Percentiles rank a stretch among this genome's conserved stretches.
Conservation (phyloP, 495 filamentous ascomycete species). For the Hypomontagnella monticulosa region DNA sequence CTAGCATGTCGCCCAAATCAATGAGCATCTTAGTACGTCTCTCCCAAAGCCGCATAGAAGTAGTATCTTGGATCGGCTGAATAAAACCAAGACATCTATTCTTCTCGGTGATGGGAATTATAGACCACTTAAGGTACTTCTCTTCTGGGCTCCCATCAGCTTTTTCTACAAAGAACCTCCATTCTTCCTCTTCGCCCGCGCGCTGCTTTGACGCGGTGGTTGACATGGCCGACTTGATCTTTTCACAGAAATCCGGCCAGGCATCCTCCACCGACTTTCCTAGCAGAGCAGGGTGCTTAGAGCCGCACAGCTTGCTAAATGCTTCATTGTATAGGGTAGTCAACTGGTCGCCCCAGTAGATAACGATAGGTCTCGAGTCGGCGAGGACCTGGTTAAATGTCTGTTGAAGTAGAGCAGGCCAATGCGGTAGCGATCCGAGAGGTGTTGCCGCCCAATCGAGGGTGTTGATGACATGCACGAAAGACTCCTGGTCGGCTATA, state of each 20-base stretch:
- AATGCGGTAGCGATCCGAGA: slow-evolving; percentile 72
- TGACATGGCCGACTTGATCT: slow-evolving; percentile 66
- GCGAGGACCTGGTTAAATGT: slow-evolving; percentile 76
- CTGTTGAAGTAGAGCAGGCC: slow-evolving; percentile 68
- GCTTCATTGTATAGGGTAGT: slow-evolving; percentile 79
- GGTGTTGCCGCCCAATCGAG: slow-evolving; percentile 71
- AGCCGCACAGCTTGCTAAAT: slow-evolving; percentile 71
- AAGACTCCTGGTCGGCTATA: slow-evolving; percentile 63
- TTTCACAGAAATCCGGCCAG: slow-evolving; percentile 74
- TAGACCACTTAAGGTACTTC: slow-evolving; percentile 73
- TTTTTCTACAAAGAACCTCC: slow-evolving; percentile 71
- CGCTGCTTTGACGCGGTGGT: slow-evolving; percentile 61
- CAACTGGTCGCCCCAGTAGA: slow-evolving; percentile 74
- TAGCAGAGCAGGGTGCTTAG: slow-evolving; percentile 74
- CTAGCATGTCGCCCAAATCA: slow-evolving; percentile 74
- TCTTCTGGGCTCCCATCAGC: slow-evolving; percentile 69
- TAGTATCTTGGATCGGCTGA: slow-evolving; percentile 73
- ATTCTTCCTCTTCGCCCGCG: slow-evolving; percentile 74
- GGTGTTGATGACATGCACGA: slow-evolving; percentile 71
- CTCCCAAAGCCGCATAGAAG: slow-evolving; percentile 70
- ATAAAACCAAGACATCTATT: slow-evolving; percentile 61
- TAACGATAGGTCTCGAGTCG: slow-evolving; percentile 73
- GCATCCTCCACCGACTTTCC: slow-evolving; percentile 68
- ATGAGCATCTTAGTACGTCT: slow-evolving; percentile 71
- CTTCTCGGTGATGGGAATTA: slow-evolving; percentile 69